Conservation (phyloP, 352 stramenopile species). For the Pythium guiyangense region DNA sequence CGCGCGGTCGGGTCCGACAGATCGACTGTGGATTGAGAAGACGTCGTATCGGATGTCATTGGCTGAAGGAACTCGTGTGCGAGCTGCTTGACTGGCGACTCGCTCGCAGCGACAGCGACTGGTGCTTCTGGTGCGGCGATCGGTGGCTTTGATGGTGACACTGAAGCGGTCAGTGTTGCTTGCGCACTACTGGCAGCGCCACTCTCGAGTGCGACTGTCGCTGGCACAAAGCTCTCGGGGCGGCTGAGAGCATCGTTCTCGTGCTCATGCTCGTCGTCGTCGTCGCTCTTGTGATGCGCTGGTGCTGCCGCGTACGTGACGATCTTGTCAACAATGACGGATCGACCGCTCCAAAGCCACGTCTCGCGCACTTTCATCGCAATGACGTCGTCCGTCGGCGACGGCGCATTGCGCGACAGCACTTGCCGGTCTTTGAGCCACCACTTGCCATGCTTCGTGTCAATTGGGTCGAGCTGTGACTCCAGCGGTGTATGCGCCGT, state of each 20-base stretch:
- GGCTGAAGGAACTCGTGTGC: constrained; percentile 1
- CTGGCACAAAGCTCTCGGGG: background rate
- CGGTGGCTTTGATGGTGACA: no score
- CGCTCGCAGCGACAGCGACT: background rate
- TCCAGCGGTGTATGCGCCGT: constrained; percentile 4
- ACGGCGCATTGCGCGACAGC: constrained; percentile 30
- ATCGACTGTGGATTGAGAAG: background rate
- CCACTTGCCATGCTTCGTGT: constrained; percentile 57
- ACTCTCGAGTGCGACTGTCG: background rate
- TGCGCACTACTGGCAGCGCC: background rate
- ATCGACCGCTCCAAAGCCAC: constrained; percentile 60
- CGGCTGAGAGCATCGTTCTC: background rate
- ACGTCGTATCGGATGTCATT: background rate
- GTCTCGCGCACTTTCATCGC: constrained; percentile 58
- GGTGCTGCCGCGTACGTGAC: constrained; percentile 13
- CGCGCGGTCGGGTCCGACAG: constrained; percentile 1
- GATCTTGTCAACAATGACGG: constrained; percentile 65
- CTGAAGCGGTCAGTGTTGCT: no score
- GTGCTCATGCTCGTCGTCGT: background rate
- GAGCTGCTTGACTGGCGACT: constrained; percentile 2
- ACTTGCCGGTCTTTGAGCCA: constrained; percentile 58
- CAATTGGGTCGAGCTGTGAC: constrained; percentile 35
- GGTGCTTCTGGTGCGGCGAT: background rate
- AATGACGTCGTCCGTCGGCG: constrained; percentile 22
- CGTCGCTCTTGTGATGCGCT: background rate